These are phyloP conservation scores for Euphorbia schlechtendalii DNA, from an alignment of 441 rosid genomes.

Conservation along the genomic window DNA sequence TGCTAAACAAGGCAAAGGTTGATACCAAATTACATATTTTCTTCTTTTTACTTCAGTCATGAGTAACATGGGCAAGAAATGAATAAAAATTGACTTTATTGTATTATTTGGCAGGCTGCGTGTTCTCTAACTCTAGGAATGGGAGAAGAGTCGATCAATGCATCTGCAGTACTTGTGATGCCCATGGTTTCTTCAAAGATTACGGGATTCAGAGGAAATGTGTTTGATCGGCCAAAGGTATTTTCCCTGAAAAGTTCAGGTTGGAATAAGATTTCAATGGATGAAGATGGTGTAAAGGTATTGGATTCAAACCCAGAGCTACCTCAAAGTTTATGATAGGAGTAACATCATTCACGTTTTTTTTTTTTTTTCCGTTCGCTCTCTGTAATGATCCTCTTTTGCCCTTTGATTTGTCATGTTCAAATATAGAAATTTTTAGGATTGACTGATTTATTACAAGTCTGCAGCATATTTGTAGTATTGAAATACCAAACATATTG, in stretches of 20 bases:
- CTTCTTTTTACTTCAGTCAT: not conserved
- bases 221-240: constrained; percentile 55
- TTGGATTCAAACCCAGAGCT: constrained; percentile 29
- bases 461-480: constrained; percentile 12
- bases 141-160: constrained; percentile 88
- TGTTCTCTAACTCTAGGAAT: constrained; percentile 63
- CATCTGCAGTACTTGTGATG: constrained; percentile 92
- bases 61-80: not conserved
- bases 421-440: constrained; percentile 16
- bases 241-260: constrained; percentile 58
- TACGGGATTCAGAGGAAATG: constrained; percentile 76
- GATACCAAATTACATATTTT: constrained; percentile 11
- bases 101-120: constrained; percentile 62
- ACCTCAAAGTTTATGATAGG: constrained; percentile 32
- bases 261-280: constrained; percentile 60
- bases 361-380: not conserved
- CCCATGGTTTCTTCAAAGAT: constrained; percentile 95
- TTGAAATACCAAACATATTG: no score
- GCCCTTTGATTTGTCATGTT: not conserved
- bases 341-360: constrained; percentile 1
- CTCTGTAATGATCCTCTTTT: not conserved
- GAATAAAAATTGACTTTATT: no score
- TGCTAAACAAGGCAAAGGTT: constrained; percentile 77
- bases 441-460: not conserved
- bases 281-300: constrained; percentile 39